Conservation (phyloP, 805 yeast species). For the Starmerella potacharoeniae region DNA sequence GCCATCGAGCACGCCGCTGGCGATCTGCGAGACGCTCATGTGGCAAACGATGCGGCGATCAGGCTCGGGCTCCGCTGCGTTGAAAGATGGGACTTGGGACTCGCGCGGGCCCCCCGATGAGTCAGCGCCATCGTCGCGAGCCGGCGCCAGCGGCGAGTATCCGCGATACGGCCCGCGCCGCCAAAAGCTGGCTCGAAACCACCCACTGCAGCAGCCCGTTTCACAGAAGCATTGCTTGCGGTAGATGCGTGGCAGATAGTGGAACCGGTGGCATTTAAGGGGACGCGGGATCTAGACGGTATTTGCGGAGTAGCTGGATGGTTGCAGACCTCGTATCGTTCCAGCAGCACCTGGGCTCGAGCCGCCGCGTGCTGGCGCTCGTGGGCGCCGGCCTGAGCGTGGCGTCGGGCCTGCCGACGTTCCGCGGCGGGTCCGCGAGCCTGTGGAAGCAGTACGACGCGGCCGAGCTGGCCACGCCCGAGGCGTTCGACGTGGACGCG, state of each 20-base stretch:
- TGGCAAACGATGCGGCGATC: background rate
- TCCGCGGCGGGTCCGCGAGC: slow-evolving; percentile 54
- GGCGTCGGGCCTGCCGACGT: slow-evolving; percentile 64
- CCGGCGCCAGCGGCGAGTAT: too few relatives aligned
- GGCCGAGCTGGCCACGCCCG: slow-evolving; percentile 82
- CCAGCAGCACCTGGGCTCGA: slow-evolving; percentile 27
- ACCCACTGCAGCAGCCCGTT: too few relatives aligned
- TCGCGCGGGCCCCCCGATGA: too few relatives aligned
- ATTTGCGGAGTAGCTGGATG: background rate
- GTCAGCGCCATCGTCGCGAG: too few relatives aligned
- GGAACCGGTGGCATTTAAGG: too few relatives aligned
- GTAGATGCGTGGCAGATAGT: background rate
- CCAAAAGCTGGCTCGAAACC: too few relatives aligned
- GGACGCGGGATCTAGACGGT: background rate
- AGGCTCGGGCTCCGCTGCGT: background rate
- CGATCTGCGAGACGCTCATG: slow-evolving; percentile 7
- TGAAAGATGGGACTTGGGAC: too few relatives aligned
- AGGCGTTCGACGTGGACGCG: slow-evolving; percentile 74
- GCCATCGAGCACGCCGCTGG: slow-evolving; percentile 23
- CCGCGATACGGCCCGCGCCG: background rate
- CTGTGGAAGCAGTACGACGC: slow-evolving; percentile 68
- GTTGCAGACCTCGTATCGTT: slow-evolving; percentile 20
- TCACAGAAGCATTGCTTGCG: background rate
- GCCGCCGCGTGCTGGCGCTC: slow-evolving; percentile 32
- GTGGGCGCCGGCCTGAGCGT: slow-evolving; percentile 81